phyloP scores from a whole-genome alignment of 805 yeast species.

The Kuraishia ogatae region DNA sequence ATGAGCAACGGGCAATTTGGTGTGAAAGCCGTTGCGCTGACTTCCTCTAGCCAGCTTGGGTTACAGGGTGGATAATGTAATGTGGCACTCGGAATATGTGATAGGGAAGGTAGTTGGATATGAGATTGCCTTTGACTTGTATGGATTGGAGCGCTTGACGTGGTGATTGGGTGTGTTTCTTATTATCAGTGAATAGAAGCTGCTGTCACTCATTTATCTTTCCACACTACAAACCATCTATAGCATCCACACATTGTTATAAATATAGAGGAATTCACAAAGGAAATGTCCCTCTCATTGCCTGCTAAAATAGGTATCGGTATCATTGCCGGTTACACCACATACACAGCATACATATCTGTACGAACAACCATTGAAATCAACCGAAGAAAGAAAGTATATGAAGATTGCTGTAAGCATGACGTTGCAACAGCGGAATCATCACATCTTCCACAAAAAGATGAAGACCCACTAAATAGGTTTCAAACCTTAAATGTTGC shows the following conservation, averaged over 20 bases:
- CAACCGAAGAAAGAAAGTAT: constrained; percentile 25
- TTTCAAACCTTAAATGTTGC: constrained; percentile 43
- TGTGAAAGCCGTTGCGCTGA: not conserved
- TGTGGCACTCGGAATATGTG: too few relatives aligned
- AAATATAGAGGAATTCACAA: too few relatives aligned
- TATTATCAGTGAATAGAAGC: too few relatives aligned
- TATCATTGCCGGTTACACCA: constrained; percentile 45
- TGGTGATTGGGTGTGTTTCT: too few relatives aligned
- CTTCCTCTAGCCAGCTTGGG: too few relatives aligned
- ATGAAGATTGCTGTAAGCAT: constrained; percentile 3
- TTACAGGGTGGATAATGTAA: too few relatives aligned
- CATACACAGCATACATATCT: constrained; percentile 57
- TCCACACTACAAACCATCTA: too few relatives aligned
- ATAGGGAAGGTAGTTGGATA: too few relatives aligned
- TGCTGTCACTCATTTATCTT: too few relatives aligned
- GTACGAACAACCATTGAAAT: constrained; percentile 47
- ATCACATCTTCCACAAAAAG: constrained; percentile 25
- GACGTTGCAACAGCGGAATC: constrained; percentile 8
- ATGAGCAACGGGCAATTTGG: not conserved
- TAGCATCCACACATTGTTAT: too few relatives aligned
- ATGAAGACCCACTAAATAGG: constrained; percentile 14
- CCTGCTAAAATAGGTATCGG: constrained; percentile 33
- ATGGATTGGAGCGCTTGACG: too few relatives aligned
- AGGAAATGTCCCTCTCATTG: constrained; percentile 10
- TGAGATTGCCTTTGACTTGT: too few relatives aligned